Percentiles rank a stretch among this genome's conserved stretches.
These are phyloP conservation scores for Aspergillus nidulans DNA, from an alignment of 495 filamentous ascomycete species.

Conservation along the genomic window DNA sequence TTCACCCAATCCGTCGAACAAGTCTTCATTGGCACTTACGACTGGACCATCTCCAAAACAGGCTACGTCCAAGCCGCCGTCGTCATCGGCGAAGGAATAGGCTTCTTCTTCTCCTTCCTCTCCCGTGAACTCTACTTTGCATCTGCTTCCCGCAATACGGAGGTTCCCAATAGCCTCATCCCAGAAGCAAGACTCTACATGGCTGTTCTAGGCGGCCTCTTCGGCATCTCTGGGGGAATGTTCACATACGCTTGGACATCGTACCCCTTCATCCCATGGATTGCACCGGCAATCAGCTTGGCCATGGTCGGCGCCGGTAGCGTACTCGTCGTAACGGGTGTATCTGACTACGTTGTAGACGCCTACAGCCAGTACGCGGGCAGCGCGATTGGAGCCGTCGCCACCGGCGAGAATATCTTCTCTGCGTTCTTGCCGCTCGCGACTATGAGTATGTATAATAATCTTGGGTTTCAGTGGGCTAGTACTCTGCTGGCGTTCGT, in stretches of 20 bases:
- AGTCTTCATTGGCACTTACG: constrained; percentile 32
- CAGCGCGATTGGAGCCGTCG: constrained; percentile 34
- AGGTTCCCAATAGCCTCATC: constrained; percentile 29
- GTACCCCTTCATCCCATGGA: constrained; percentile 22
- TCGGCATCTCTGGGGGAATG: constrained; percentile 36
- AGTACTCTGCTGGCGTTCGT: constrained; percentile 39
- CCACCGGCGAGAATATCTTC: constrained; percentile 35
- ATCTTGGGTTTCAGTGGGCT: constrained; percentile 42
- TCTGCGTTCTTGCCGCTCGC: constrained; percentile 38
- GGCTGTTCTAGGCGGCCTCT: constrained; percentile 27
- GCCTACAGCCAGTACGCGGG: constrained; percentile 31
- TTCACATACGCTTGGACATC: constrained; percentile 41
- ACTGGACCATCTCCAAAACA: constrained; percentile 27
- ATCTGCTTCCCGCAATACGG: constrained; percentile 29
- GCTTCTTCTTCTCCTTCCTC: constrained; percentile 24
- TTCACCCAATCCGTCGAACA: constrained; percentile 44
- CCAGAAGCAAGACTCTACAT: constrained; percentile 36
- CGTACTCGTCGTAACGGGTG: constrained; percentile 28
- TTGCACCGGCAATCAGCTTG: constrained; percentile 21
- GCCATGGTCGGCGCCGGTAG: constrained; percentile 23
- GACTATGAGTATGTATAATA: constrained; percentile 37
- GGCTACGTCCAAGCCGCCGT: constrained; percentile 38
- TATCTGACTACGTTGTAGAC: constrained; percentile 32
- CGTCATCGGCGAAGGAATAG: constrained; percentile 32
- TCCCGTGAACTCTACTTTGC: constrained; percentile 27